Percentiles rank a stretch among this genome's conserved stretches.
phyloP scores from a whole-genome alignment of 305 asterid species.

The Fraxinus latifolia region DNA sequence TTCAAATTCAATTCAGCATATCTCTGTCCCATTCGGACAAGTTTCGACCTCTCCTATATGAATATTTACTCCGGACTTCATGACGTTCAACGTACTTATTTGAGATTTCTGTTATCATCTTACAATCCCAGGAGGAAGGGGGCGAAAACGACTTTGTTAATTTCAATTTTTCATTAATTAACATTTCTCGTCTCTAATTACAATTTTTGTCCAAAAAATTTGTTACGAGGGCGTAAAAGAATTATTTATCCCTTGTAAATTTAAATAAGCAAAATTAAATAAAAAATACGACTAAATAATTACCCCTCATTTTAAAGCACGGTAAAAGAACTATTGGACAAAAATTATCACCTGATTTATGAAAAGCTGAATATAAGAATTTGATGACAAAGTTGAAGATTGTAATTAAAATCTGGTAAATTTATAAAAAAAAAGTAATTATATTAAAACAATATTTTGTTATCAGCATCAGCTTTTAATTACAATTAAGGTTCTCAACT shows the following conservation, averaged over 20 bases:
- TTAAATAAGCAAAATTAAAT: too few species aligned
- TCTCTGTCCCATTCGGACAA: not conserved
- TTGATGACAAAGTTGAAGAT: not conserved
- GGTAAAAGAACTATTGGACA: not conserved
- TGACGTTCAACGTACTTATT: not conserved
- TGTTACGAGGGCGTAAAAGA: not conserved
- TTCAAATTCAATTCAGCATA: not conserved
- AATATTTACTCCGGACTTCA: not conserved
- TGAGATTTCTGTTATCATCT: not conserved
- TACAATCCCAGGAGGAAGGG: not conserved
- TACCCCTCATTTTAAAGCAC: not conserved
- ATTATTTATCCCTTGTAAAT: not conserved
- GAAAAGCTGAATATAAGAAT: not conserved
- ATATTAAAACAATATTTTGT: not conserved
- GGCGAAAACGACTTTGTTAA: not conserved
- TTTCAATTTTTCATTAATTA: not conserved
- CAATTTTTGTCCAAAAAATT: not conserved
- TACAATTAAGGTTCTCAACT: not conserved
- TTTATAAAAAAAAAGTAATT: not conserved
- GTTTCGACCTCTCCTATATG: not conserved
- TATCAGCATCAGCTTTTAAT: not conserved
- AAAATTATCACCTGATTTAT: not conserved
- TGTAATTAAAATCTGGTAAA: not conserved
- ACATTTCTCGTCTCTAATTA: not conserved
- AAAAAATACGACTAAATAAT: not conserved